A percentile compares a stretch with the other conserved stretches of the same genome.
phyloP scores from a whole-genome alignment of 345 rosid species.

The Dipteronia sinensis region DNA sequence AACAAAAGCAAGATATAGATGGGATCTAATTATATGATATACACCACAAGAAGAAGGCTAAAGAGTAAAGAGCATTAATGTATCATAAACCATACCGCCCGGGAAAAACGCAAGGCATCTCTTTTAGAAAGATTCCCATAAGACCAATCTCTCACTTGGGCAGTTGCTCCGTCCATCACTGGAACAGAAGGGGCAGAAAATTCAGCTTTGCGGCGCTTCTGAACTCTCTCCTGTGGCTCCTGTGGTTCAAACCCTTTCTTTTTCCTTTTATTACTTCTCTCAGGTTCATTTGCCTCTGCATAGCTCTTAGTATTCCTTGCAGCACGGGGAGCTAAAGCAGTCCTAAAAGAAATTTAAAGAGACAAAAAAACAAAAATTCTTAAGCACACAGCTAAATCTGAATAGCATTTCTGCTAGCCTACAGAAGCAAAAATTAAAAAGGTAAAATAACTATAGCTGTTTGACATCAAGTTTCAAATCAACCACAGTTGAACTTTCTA shows the following conservation, averaged over 20 bases:
- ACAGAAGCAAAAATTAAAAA: background rate
- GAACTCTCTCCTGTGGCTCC: constrained; percentile 66
- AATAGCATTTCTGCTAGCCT: background rate
- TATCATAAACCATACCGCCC: constrained; percentile 58
- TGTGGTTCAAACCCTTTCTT: constrained; percentile 77
- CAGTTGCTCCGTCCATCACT: constrained; percentile 86
- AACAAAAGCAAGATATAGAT: constrained; percentile 1
- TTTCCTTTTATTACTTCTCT: constrained; percentile 78
- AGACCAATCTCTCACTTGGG: constrained; percentile 98
- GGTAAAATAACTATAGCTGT: background rate
- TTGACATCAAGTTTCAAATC: background rate
- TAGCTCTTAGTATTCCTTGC: constrained; percentile 92
- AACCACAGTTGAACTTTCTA: background rate
- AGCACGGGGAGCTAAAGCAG: constrained; percentile 93
- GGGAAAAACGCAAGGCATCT: constrained; percentile 93
- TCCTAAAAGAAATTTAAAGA: constrained; percentile 47
- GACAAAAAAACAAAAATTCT: constrained; percentile 4
- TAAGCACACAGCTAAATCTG: constrained; percentile 16
- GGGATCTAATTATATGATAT: background rate
- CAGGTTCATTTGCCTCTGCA: constrained; percentile 77
- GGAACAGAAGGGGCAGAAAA: constrained; percentile 62
- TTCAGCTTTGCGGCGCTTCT: constrained; percentile 85
- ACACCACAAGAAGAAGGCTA: constrained; percentile 1
- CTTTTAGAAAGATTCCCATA: constrained; percentile 92
- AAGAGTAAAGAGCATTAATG: background rate